Base-by-base conservation (phyloP, 805 yeast species). In the Starmerella bombi region DNA sequence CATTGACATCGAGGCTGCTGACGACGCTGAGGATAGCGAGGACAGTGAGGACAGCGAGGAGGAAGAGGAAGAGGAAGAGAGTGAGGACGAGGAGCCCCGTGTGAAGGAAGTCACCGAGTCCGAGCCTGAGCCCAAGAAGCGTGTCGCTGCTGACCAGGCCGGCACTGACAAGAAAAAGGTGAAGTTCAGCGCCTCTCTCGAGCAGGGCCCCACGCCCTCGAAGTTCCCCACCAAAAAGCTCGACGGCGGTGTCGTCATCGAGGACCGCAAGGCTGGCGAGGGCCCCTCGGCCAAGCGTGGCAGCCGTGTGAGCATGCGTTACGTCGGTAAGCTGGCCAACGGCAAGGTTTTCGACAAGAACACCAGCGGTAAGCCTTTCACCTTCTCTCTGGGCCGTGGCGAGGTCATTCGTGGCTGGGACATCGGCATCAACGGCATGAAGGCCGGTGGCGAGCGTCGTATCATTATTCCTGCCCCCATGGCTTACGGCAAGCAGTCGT, bases 331-430 rank as follows among this genome's bases (percentile, higher is more conserved):
- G 71, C 77, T 91, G 63, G 80, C 81, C 69, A 85, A 86, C 68
- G 98, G 97, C 55, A 83, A 83, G 63, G 85, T 82, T 37, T 91
- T 91, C 53, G 99, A 91, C 73, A 86, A 88, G 65, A 91, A 91
- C 77, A 84, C 94, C 54, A 72, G 78, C 51, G 99, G 99, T 57
- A 88, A 84, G 70, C 98, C 99, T 58, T 91, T 91, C 64, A 65
- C 66, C 50, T 91, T 91, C 66, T 75, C 74, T 49, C 73, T 91
- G 55, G 98, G 98, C 57, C 81, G 80, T 63, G 98, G 97, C 60
- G 98, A 91, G 67, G 96, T 93, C 54, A 91, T 91, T 71, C 83
- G 83, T 65, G 98, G 97, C 51, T 91, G 94, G 83, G 99, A 91
- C 61, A 73, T 88, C 58, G 99, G 99, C 72, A 91, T 91, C 56